Base-by-base conservation (phyloP, 192 early-diverging fungal genomes). In the Kickxella alabastrina region DNA sequence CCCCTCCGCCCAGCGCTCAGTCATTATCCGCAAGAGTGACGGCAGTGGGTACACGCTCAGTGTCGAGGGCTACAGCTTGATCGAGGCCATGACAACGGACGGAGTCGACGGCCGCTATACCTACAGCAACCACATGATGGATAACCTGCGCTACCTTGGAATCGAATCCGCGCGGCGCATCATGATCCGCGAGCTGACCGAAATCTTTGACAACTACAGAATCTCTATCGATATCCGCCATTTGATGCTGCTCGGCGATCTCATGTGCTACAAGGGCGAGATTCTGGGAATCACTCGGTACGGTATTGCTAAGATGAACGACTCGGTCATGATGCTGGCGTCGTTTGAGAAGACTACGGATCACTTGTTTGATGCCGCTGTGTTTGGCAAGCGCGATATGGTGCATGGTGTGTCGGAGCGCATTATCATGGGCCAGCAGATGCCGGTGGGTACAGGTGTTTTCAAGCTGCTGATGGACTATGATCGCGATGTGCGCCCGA, bases 261-360 rank as follows among this genome's bases (percentile, higher is more conserved):
- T 98, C 45, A 99, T 99, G 95, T 91, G 92, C 0, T 92, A 83
- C 66, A 97, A 97, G 84, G 97, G 97, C 12, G 95, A 99, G 79
- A 85, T 98, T 2, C 76, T 99, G 6, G 97, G 95, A 49, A 96
- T 99, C 54, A 97, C 94, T 29, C 87, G 97, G 18, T 97, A 97
- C 66, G 97, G 97, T 73, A 93, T 99, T 56, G 87, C 94, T 47
- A 97, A 98, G 82, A 98, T 98, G 95, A 96, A 95, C 65, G 95
- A 97, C 73, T 90, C 87, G 65, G 97, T 97, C 12, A 83, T 99
- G 57, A 98, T 97, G 95, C 80, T 98, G 61, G 95, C 95, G 9
- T 98, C 94, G 32, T 99, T 99, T 60, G 97, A 99, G 78, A 98
- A 97, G 80, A 99, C 97, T 0, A 97, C 95, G 0, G 97, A 99